Conservation (phyloP, 2,329 filamentous ascomycete species). For the Verticillium nubilum region DNA sequence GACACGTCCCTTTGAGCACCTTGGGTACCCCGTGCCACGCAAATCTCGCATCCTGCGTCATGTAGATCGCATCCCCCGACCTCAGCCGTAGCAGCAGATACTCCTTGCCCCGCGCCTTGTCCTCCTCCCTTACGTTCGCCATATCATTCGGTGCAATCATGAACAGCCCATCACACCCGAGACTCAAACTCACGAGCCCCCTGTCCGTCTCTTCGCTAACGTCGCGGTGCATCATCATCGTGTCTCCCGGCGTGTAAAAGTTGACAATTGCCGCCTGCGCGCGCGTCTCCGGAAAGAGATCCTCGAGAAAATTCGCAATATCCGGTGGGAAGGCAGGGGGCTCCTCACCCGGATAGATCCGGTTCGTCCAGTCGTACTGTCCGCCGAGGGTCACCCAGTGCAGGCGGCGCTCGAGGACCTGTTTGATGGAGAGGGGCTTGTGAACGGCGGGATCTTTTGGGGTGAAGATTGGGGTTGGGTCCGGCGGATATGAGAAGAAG, state of each 20-base stretch:
- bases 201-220: conserved; percentile 79
- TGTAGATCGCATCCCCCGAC: conserved; percentile 87
- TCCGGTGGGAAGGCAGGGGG: conserved; percentile 73
- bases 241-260: conserved; percentile 85
- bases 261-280: conserved; percentile 93
- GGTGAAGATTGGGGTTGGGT: conserved; percentile 47
- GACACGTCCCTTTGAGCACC: conserved; percentile 74
- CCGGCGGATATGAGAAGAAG: conserved; percentile 48
- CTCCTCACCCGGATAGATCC: conserved; percentile 65
- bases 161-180: conserved; percentile 89
- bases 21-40: conserved; percentile 96
- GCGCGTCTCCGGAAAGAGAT: conserved; percentile 68
- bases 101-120: conserved; percentile 28
- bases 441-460: conserved; percentile 73
- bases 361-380: conserved; percentile 93
- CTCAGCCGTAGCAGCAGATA: conserved; percentile 62
- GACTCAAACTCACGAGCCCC: conserved; percentile 76
- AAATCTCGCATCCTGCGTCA: conserved; percentile 75
- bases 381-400: conserved; percentile 94
- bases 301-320: conserved; percentile 60
- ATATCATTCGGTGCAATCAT: conserved; percentile 66
- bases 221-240: conserved; percentile 87
- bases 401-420: conserved; percentile 72
- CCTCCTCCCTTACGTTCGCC: conserved; percentile 16
- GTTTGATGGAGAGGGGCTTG: conserved; percentile 62